Conservation (phyloP, 805 yeast species). For the Candida dendrica region DNA sequence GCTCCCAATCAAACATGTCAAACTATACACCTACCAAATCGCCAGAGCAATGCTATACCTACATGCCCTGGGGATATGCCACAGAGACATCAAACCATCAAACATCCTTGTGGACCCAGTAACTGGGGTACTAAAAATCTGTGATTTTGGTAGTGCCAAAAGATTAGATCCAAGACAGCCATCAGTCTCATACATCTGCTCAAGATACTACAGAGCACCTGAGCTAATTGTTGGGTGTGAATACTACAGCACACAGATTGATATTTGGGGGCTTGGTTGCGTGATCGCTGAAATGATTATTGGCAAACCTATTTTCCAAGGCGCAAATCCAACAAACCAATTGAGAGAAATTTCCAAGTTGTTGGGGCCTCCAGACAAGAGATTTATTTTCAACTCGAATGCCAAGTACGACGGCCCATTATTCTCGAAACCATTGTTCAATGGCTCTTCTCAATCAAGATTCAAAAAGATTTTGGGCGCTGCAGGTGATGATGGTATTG, state of each 20-base stretch:
- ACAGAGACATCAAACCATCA: conserved; percentile 80
- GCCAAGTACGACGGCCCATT: conserved; percentile 72
- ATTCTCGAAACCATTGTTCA: conserved; percentile 57
- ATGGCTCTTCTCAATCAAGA: conserved; percentile 46
- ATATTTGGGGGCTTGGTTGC: conserved; percentile 97
- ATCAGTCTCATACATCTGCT: conserved; percentile 92
- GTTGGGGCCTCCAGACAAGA: conserved; percentile 78
- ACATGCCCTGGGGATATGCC: conserved; percentile 75
- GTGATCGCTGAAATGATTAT: conserved; percentile 90
- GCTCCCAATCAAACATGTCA: conserved; percentile 66
- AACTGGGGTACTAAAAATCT: conserved; percentile 60
- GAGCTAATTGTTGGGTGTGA: conserved; percentile 90
- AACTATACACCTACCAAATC: conserved; percentile 70
- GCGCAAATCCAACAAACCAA: conserved; percentile 83
- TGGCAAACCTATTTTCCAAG: conserved; percentile 94
- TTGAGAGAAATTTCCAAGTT: conserved; percentile 84
- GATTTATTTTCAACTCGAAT: conserved; percentile 66
- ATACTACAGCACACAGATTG: conserved; percentile 83
- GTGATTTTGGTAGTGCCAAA: conserved; percentile 85
- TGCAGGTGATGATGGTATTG: conserved; percentile 82
- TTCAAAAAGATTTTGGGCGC: conserved; percentile 64
- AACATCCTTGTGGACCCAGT: conserved; percentile 72
- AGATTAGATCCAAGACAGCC: conserved; percentile 72
- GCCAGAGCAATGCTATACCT: conserved; percentile 79
- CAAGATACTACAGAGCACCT: conserved; percentile 94